Evolutionary conservation across 768 basidiomycete species (phyloP).

Genomic region (Cystobasidium ongulense): DNA sequence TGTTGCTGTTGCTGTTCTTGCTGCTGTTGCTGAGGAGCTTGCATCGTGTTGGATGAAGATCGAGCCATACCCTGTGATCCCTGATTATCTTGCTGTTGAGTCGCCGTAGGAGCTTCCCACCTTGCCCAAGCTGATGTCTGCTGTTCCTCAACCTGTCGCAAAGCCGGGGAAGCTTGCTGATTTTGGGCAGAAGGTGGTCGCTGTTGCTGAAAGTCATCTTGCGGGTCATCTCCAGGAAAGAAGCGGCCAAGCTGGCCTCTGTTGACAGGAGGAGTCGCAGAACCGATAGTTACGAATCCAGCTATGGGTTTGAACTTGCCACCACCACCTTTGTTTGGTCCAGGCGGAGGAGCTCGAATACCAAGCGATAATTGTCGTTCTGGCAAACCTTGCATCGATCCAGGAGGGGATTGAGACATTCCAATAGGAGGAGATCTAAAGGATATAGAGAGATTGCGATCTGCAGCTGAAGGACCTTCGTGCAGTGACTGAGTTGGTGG

Average conservation of each 20-base stretch:
- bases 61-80: background rate
- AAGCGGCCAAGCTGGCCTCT: background rate
- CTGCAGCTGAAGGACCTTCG: background rate
- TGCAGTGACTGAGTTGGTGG: background rate
- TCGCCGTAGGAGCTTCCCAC: background rate
- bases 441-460: background rate
- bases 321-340: slow-evolving; percentile 3
- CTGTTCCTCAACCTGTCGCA: background rate
- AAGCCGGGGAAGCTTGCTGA: background rate
- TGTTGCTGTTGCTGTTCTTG: background rate
- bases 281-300: slow-evolving; percentile 2
- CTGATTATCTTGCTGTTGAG: background rate
- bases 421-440: background rate
- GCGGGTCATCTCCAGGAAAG: background rate
- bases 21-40: background rate
- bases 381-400: background rate
- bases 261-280: background rate
- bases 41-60: background rate
- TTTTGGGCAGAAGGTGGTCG: no score
- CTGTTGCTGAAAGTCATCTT: background rate
- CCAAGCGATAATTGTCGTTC: slow-evolving; percentile 17
- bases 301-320: slow-evolving; percentile 13
- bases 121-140: background rate
- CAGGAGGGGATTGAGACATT: background rate
- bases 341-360: slow-evolving; percentile 21